A percentile compares a stretch with the other conserved stretches of the same genome.
These are phyloP conservation scores for Mycena rebaudengoi DNA, from an alignment of 768 basidiomycete genomes.

Conservation along the genomic window DNA sequence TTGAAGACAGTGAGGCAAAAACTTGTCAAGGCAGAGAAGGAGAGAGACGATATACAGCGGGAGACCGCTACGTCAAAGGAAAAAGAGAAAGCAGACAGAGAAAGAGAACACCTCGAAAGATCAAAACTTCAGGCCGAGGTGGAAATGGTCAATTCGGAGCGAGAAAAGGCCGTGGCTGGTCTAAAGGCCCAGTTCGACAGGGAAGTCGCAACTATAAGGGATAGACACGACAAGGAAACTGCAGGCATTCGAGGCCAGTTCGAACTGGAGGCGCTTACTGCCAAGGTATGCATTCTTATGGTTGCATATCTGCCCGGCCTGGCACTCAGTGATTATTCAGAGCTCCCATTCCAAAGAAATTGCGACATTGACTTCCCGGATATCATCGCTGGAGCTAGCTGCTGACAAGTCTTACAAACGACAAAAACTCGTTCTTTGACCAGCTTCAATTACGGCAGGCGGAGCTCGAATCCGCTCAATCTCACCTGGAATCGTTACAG, in stretches of 20 bases:
- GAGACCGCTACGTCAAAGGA: slow-evolving; percentile 62
- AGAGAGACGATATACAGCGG: slow-evolving; percentile 79
- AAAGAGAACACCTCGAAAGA: slow-evolving; percentile 63
- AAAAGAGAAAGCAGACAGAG: slow-evolving; percentile 61
- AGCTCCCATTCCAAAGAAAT: slow-evolving; percentile 73
- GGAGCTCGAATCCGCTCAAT: slow-evolving; percentile 85
- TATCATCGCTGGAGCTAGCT: slow-evolving; percentile 74
- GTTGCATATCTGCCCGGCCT: slow-evolving; percentile 9
- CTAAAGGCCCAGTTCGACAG: slow-evolving; percentile 77
- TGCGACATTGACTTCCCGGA: slow-evolving; percentile 47
- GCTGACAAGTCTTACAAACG: slow-evolving; percentile 72
- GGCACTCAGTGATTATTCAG: no score
- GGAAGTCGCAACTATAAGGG: slow-evolving; percentile 67
- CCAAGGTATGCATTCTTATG: slow-evolving; percentile 64
- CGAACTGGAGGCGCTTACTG: slow-evolving; percentile 77
- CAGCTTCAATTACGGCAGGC: slow-evolving; percentile 89
- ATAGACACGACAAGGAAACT: slow-evolving; percentile 80
- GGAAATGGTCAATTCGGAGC: slow-evolving; percentile 65
- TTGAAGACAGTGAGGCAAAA: slow-evolving; percentile 97
- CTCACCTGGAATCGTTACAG: slow-evolving; percentile 76
- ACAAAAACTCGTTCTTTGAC: slow-evolving; percentile 87
- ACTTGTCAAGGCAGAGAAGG: slow-evolving; percentile 95
- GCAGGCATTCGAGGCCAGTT: slow-evolving; percentile 70
- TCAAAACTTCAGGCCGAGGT: slow-evolving; percentile 69
- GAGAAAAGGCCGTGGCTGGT: slow-evolving; percentile 66